A percentile compares a stretch with the other conserved stretches of the same genome.
phyloP scores from a whole-genome alignment of 495 filamentous ascomycete species.

The Aspergillus homomorphus region DNA sequence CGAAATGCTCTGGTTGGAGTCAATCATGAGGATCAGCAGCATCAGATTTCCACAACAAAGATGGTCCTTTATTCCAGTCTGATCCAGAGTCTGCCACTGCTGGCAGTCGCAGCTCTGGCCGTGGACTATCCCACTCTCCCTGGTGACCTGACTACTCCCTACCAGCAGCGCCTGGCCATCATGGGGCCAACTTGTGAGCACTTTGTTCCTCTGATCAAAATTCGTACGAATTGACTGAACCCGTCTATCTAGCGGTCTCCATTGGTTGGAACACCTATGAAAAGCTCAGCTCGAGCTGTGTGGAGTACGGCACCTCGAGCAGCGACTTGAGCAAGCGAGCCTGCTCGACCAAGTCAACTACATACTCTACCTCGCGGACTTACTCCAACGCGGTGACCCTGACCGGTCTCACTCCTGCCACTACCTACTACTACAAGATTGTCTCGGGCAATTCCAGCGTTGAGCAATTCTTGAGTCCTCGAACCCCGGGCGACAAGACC shows the following conservation, averaged over 20 bases:
- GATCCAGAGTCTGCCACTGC: conserved; percentile 33
- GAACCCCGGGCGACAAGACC: conserved; percentile 44
- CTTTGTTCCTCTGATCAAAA: background rate
- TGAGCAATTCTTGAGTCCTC: conserved; percentile 54
- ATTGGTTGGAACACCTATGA: conserved; percentile 56
- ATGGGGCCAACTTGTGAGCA: conserved; percentile 51
- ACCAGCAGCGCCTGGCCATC: conserved; percentile 57
- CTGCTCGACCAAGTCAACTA: conserved; percentile 40
- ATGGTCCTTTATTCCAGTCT: background rate
- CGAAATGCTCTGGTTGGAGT: too few relatives aligned
- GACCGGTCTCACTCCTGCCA: conserved; percentile 41
- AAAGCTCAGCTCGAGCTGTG: conserved; percentile 36
- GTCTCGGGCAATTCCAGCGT: conserved; percentile 54
- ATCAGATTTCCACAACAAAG: conserved; percentile 1
- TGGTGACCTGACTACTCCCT: conserved; percentile 52
- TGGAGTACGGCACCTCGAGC: conserved; percentile 41
- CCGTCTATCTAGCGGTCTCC: conserved; percentile 45
- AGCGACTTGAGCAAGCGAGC: conserved; percentile 24
- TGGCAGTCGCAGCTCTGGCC: conserved; percentile 40
- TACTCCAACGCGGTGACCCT: conserved; percentile 49
- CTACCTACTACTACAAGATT: conserved; percentile 55
- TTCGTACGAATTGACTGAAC: background rate
- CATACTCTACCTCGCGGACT: conserved; percentile 49
- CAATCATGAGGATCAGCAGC: background rate
- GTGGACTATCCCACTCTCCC: conserved; percentile 53